These are phyloP conservation scores for Pseudonitzschia pungens DNA, from an alignment of 108 stramenopile genomes.

Conservation along the genomic window DNA sequence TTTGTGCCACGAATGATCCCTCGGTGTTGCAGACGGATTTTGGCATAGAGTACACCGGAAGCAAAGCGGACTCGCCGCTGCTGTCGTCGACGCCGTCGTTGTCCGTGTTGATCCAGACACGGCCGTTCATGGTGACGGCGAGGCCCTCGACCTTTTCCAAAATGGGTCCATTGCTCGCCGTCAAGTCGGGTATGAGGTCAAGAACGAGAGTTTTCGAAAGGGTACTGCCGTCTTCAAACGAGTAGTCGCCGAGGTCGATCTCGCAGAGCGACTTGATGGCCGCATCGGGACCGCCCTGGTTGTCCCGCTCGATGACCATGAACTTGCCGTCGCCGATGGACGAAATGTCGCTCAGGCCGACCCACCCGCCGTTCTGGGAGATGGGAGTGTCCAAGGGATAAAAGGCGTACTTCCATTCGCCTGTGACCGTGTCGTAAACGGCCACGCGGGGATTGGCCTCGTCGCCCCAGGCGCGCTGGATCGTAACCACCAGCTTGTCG, in stretches of 20 bases:
- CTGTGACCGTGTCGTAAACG: constrained; percentile 41
- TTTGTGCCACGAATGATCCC: no score
- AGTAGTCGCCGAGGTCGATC: constrained; percentile 43
- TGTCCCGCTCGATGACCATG: constrained; percentile 73
- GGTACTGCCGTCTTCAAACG: constrained; percentile 32
- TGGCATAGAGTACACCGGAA: no score
- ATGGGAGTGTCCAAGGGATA: constrained; percentile 57
- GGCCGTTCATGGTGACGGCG: constrained; percentile 41
- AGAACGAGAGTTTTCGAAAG: constrained; percentile 43
- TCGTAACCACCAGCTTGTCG: constrained; percentile 52
- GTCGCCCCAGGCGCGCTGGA: constrained; percentile 51
- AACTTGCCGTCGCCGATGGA: constrained; percentile 46
- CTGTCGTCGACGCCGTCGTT: constrained; percentile 78
- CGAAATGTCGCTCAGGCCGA: constrained; percentile 69
- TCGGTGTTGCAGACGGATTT: no score
- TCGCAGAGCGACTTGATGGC: constrained; percentile 61
- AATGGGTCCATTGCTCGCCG: constrained; percentile 10
- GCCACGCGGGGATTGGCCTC: constrained; percentile 53
- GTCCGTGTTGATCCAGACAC: constrained; percentile 62
- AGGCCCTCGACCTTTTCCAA: constrained; percentile 73
- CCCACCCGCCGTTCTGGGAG: constrained; percentile 73
- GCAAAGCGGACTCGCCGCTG: constrained; percentile 51
- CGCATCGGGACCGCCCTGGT: constrained; percentile 69
- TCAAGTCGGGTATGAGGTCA: constrained; percentile 45
- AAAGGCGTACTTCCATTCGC: constrained; percentile 48